These are phyloP conservation scores for Circinella minor DNA, from an alignment of 371 early-diverging fungal genomes.

Conservation along the genomic window DNA sequence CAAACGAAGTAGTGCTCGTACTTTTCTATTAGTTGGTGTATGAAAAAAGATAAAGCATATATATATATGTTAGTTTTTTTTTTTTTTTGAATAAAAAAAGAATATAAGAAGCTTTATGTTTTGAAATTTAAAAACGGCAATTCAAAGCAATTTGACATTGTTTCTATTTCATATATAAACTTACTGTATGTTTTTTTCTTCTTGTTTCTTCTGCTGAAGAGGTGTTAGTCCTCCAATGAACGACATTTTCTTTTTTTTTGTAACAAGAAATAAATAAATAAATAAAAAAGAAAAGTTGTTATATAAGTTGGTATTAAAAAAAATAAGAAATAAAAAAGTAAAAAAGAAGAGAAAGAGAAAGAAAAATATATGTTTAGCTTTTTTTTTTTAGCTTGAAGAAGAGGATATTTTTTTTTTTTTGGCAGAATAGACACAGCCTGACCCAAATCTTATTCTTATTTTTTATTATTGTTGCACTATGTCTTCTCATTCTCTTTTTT, in stretches of 20 bases:
- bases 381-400: no score
- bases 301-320: slow-evolving; percentile 1
- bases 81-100: no score
- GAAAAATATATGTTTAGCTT: not conserved
- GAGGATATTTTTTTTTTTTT: not conserved
- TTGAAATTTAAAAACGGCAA: no score
- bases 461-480: no score
- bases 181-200: slow-evolving; percentile 25
- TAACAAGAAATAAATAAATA: no score
- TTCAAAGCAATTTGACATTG: no score
- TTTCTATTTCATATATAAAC: not conserved
- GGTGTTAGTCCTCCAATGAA: not conserved
- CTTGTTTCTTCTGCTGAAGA: slow-evolving; percentile 22
- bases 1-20: slow-evolving; percentile 39
- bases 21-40: slow-evolving; percentile 23
- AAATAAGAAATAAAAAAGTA: slow-evolving; percentile 5
- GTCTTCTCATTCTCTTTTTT: no score
- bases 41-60: not conserved
- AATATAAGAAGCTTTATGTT: no score
- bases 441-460: not conserved
- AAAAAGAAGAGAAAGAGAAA: slow-evolving; percentile 13
- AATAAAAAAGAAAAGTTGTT: not conserved
- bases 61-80: no score
- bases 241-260: not conserved
- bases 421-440: slow-evolving; percentile 7